These are phyloP conservation scores for Chaetothyriales sp. DNA, from an alignment of 2,329 filamentous ascomycete genomes.

Conservation along the genomic window DNA sequence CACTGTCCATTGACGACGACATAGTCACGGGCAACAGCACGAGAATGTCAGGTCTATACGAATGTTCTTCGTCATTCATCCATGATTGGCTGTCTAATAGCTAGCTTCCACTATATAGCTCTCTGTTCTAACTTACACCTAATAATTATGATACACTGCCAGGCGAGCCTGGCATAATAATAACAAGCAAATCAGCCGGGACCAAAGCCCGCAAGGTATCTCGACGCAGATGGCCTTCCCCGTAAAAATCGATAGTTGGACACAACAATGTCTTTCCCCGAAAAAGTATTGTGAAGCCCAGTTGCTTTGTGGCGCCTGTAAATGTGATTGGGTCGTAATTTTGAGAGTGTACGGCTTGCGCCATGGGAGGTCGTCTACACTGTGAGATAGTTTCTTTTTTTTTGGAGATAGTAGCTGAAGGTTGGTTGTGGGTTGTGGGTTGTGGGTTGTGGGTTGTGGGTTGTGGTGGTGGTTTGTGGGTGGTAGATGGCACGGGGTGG, in stretches of 20 bases:
- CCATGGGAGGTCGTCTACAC: background rate
- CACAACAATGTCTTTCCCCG: conserved; percentile 3
- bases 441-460: background rate
- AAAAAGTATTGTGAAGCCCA: background rate
- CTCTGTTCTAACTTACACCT: background rate
- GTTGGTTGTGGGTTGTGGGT: background rate
- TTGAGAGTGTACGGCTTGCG: background rate
- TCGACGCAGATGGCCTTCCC: conserved; percentile 11
- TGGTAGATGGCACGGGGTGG: background rate
- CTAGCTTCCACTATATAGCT: background rate
- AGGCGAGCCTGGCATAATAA: background rate
- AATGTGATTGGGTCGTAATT: background rate
- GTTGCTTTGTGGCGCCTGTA: background rate
- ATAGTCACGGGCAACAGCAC: background rate
- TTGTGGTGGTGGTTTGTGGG: background rate
- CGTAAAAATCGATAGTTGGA: conserved; percentile 2
- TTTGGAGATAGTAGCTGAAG: background rate
- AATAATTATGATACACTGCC: background rate
- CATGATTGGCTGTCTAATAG: background rate
- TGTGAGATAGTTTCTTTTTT: background rate
- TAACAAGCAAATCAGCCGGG: conserved; percentile 9
- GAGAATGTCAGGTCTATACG: background rate
- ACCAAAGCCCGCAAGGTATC: conserved; percentile 18
- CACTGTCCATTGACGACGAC: too few species aligned
- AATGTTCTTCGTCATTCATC: background rate